Evolutionary conservation across 768 basidiomycete genomes (phyloP).

Genomic region (Suillus variegatus): DNA sequence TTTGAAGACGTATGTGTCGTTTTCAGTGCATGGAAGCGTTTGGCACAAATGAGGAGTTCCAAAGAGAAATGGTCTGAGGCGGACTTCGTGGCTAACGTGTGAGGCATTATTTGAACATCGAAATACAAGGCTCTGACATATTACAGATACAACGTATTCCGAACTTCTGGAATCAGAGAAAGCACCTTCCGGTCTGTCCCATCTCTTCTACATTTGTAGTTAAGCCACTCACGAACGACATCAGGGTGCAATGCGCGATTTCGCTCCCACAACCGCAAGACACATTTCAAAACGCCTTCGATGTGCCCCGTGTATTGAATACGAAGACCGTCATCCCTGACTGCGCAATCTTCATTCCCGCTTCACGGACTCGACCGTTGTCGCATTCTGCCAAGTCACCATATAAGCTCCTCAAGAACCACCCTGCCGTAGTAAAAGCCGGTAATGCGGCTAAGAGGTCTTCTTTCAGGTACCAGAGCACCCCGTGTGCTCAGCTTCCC

Average conservation of each 20-base stretch:
- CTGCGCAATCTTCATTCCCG: conserved; percentile 48
- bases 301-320: conserved; percentile 40
- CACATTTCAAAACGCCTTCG: conserved; percentile 24
- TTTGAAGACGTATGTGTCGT: conserved; percentile 43
- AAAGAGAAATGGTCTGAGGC: conserved; percentile 55
- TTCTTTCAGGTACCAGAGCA: conserved; percentile 54
- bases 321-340: conserved; percentile 52
- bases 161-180: conserved; percentile 43
- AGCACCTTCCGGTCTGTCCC: conserved; percentile 44
- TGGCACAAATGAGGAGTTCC: conserved; percentile 43
- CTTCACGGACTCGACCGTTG: conserved; percentile 37
- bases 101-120: conserved; percentile 18
- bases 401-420: conserved; percentile 47
- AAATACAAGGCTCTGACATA: background rate
- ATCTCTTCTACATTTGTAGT: background rate
- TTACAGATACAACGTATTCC: conserved; percentile 48
- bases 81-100: conserved; percentile 58
- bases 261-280: conserved; percentile 48
- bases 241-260: conserved; percentile 50
- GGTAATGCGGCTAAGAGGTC: conserved; percentile 42
- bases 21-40: conserved; percentile 46
- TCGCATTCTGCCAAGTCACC: conserved; percentile 46
- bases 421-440: conserved; percentile 35
- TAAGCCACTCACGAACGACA: background rate
- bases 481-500: conserved; percentile 48